phyloP scores from a whole-genome alignment of 139 green algal species.

The Tetraselmis chui region DNA sequence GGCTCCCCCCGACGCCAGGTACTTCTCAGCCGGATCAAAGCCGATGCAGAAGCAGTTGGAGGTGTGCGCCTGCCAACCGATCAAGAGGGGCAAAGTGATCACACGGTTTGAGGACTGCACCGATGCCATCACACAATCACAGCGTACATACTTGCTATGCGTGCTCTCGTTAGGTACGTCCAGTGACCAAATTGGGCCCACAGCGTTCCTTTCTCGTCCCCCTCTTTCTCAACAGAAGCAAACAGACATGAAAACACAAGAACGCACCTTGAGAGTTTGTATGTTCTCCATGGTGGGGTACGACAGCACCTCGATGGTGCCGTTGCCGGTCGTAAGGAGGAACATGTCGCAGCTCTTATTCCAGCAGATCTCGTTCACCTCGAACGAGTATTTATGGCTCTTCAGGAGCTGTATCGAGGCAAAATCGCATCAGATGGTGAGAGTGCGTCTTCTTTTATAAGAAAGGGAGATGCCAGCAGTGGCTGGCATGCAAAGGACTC shows the following conservation, averaged over 20 bases:
- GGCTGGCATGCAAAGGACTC: no score
- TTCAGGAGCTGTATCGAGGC: background rate
- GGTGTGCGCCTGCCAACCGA: conserved; percentile 3
- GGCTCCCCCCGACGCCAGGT: conserved; percentile 1
- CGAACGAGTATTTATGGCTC: background rate
- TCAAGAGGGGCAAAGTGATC: background rate
- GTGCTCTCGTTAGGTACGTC: no score
- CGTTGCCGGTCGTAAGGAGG: conserved; percentile 1
- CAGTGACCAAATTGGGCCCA: no score
- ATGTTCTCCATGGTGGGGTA: background rate
- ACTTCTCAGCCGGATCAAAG: background rate
- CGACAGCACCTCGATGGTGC: background rate
- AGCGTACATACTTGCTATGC: no score
- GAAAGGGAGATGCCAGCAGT: no score
- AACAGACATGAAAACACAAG: no score
- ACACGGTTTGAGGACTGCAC: no score
- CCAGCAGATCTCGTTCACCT: conserved; percentile 5
- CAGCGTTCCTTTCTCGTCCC: no score
- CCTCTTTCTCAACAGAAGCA: no score
- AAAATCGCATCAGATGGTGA: no score
- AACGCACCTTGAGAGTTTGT: background rate
- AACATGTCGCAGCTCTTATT: background rate
- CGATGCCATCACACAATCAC: no score
- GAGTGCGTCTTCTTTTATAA: no score
- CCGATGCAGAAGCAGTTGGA: background rate